Base-by-base conservation (phyloP, 768 basidiomycete genomes). In the Postia placenta region DNA sequence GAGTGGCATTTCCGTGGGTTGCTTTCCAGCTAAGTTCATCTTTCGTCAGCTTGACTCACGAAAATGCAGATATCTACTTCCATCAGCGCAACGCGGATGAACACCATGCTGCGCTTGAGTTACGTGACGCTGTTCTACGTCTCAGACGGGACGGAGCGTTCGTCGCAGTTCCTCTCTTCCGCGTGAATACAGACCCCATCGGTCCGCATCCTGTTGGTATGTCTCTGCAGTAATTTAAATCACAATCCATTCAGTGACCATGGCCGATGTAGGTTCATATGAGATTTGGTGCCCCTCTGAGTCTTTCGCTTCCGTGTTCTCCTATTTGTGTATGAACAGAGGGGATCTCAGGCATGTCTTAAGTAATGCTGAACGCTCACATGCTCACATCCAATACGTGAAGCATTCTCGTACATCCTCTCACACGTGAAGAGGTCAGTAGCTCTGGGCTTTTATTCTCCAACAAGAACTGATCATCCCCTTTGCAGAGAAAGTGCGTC, bases 201-300 rank as follows among this genome's bases (percentile, higher is more conserved):
- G 86, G 87, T 0, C 86, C 87, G 14, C 87, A 90, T 66, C 87
- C 87, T 3, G 77, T 80, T 44, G 87, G 87, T 82, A 52, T 58
- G 81, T 63, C 26, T 12, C 24, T 15, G 17, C 11, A 33, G 19
- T 43, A 20, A 17, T 9, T 41, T 43, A 22, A 48, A 26, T 23
- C n/a, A 15, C 12, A 22, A n/a, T 6, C 17, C 19, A 35, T 37
- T 4, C 11, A 25, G 11, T 30, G 4, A 24, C 20, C 11, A 12
- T 44, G 19, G 37, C 15, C 20, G 2, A 23, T 23, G 7, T 46
- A 87, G 87, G 87, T 3, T 88, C 86, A 0, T 89, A 87, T 57
- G 87, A 89, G 57, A 81, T 89, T 17, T 90, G 87, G 87, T 81
- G 74, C 22, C 87, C 87, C 1, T 72, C 78, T 0, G 82, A 87